These are phyloP conservation scores for Dryas drummondii DNA, from an alignment of 306 rosid genomes.

Conservation along the genomic window DNA sequence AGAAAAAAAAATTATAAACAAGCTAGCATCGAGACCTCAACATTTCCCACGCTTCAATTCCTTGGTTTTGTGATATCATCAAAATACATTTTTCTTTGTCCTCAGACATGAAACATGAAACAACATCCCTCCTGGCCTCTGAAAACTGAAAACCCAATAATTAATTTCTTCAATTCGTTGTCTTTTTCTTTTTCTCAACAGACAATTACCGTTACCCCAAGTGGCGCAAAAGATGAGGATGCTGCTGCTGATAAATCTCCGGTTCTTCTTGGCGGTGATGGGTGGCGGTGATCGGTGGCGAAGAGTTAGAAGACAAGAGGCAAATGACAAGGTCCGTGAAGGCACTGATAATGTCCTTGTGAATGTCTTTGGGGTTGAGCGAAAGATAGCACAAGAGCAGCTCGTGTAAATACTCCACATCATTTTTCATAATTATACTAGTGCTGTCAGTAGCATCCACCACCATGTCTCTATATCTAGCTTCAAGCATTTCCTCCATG, in stretches of 20 bases:
- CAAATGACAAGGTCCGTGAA: slow-evolving; percentile 66
- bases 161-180: too few relatives aligned
- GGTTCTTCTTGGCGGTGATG: not conserved
- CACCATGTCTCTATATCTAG: slow-evolving; percentile 28
- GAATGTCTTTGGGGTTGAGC: slow-evolving; percentile 66
- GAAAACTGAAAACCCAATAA: too few relatives aligned
- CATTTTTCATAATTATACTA: slow-evolving; percentile 2
- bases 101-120: slow-evolving; percentile 28
- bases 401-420: slow-evolving; percentile 69
- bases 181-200: too few relatives aligned
- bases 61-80: slow-evolving; percentile 45
- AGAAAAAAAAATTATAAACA: slow-evolving; percentile 6
- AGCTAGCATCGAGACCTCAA: slow-evolving; percentile 46
- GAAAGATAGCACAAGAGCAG: slow-evolving; percentile 82
- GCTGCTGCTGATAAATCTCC: not conserved
- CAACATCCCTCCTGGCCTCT: too few relatives aligned
- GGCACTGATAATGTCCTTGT: slow-evolving; percentile 72
- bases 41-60: slow-evolving; percentile 39
- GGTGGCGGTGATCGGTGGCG: slow-evolving; percentile 21
- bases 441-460: not conserved
- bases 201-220: too few relatives aligned
- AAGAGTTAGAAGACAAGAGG: slow-evolving; percentile 36
- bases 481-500: slow-evolving; percentile 84
- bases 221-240: too few relatives aligned
- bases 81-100: slow-evolving; percentile 28